Evolutionary conservation across 768 basidiomycete species (phyloP).

Genomic region (Mycena pura): DNA sequence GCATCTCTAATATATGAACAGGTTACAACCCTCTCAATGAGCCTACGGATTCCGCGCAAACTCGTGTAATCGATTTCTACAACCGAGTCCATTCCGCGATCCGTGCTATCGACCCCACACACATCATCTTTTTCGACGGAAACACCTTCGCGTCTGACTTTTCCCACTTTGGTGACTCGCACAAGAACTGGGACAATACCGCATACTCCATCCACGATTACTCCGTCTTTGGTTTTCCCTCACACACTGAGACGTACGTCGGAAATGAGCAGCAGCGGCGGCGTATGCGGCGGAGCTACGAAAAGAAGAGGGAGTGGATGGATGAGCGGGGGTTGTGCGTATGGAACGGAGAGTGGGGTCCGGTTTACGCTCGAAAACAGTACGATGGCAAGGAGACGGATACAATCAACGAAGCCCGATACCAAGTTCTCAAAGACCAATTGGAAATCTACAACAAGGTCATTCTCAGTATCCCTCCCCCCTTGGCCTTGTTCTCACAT

Average conservation of each 20-base stretch:
- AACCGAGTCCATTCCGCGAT: slow-evolving; percentile 73
- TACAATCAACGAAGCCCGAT: slow-evolving; percentile 67
- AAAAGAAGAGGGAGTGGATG: slow-evolving; percentile 83
- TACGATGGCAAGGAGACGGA: slow-evolving; percentile 68
- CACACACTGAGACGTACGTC: slow-evolving; percentile 59
- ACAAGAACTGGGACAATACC: slow-evolving; percentile 70
- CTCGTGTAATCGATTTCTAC: slow-evolving; percentile 70
- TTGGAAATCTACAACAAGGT: slow-evolving; percentile 73
- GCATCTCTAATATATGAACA: not conserved
- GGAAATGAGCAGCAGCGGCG: slow-evolving; percentile 58
- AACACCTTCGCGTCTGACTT: slow-evolving; percentile 87
- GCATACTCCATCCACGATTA: slow-evolving; percentile 86
- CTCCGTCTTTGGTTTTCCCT: slow-evolving; percentile 75
- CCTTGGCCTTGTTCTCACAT: not conserved
- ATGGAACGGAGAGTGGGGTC: slow-evolving; percentile 87
- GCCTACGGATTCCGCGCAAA: slow-evolving; percentile 74
- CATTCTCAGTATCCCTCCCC: not conserved
- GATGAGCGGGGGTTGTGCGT: slow-evolving; percentile 68
- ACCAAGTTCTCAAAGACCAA: slow-evolving; percentile 75
- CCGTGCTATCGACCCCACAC: slow-evolving; percentile 70
- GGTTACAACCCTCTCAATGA: slow-evolving; percentile 89
- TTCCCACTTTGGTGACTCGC: slow-evolving; percentile 70
- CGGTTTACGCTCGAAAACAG: slow-evolving; percentile 73
- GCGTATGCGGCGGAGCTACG: slow-evolving; percentile 63
- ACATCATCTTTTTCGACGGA: slow-evolving; percentile 82